Evolutionary conservation across 2,329 filamentous ascomycete species (phyloP), one percentile per base, ranked within the genome.

Genomic region (Fusarium oligoseptatum): DNA sequence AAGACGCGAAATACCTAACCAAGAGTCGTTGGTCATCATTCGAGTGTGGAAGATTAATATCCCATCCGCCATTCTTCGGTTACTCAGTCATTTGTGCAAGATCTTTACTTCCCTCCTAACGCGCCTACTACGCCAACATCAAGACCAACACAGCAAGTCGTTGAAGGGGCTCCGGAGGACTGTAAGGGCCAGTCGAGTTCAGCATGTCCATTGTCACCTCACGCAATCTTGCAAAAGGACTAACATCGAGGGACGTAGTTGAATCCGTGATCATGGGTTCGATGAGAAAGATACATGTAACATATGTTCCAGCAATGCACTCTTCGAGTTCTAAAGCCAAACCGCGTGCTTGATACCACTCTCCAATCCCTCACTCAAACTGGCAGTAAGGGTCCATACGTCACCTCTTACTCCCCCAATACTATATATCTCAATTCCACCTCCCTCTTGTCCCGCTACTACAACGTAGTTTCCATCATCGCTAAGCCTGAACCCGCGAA

Each of bases 381-480:
- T 64, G 3, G 61, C 45, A 12, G 12, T 15, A 29, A 64, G 45
- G 32, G 22, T 32, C 61, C 61, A 64, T 37, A n/a, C 36, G 12
- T 64, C 48, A 41, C 61, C 61, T 64, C 8, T 41, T 1, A 15
- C n/a, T 2, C 61, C 61, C 14, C 48, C 22, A 6, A 57, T 36
- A n/a, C 61, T 43, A 15, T 57, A 64, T n/a, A 56, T 36, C 48
- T 64, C 61, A 24, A 64, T 41, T 5, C 61, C 61, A 17, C 61
- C 61, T 15, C 48, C 48, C 45, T 64, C 61, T 22, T 64, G 61
- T 29, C 61, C 61, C 29, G 48, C 61, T 15, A 64, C 61, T 22
- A 43, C 45, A 22, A 22, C 34, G n/a, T 41, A 64, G 15, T 39
- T 41, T 4, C 61, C 61, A 41, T 56, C 48, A 15, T 43, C 34